Conservation (phyloP, 495 filamentous ascomycete genomes). For the Articulospora tetracladia region DNA sequence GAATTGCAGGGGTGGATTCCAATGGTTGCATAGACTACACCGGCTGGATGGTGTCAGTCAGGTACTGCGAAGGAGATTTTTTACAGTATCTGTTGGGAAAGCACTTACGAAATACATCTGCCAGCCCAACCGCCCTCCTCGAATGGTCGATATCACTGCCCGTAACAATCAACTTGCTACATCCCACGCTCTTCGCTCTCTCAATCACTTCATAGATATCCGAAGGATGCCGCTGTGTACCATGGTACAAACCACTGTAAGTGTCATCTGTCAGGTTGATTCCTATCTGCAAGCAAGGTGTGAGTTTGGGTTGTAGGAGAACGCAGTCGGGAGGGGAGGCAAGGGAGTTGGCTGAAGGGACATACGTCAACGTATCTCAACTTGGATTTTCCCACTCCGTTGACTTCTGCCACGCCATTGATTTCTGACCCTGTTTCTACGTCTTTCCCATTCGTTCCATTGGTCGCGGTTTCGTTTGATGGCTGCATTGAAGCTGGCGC, state of each 20-base stretch:
- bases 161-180: constrained; percentile 86
- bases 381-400: neutral
- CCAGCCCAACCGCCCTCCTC: constrained; percentile 66
- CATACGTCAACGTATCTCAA: constrained; percentile 19
- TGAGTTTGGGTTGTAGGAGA: neutral
- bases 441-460: neutral
- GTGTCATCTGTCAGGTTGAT: constrained; percentile 92
- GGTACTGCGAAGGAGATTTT: constrained; percentile 33
- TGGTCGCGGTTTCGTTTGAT: too few relatives aligned
- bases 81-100: neutral
- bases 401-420: neutral
- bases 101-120: constrained; percentile 30
- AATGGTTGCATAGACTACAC: constrained; percentile 79
- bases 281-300: constrained; percentile 54
- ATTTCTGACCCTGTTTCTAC: neutral
- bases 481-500: neutral
- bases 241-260: constrained; percentile 80
- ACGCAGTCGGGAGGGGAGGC: neutral
- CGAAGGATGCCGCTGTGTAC: constrained; percentile 72
- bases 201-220: constrained; percentile 75
- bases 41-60: constrained; percentile 34
- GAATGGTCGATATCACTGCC: constrained; percentile 85
- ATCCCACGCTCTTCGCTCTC: constrained; percentile 72
- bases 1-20: constrained; percentile 89
- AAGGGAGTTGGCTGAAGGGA: neutral